These are phyloP conservation scores for Phytomonas francai DNA, from an alignment of 208 protist species.

Conservation along the genomic window DNA sequence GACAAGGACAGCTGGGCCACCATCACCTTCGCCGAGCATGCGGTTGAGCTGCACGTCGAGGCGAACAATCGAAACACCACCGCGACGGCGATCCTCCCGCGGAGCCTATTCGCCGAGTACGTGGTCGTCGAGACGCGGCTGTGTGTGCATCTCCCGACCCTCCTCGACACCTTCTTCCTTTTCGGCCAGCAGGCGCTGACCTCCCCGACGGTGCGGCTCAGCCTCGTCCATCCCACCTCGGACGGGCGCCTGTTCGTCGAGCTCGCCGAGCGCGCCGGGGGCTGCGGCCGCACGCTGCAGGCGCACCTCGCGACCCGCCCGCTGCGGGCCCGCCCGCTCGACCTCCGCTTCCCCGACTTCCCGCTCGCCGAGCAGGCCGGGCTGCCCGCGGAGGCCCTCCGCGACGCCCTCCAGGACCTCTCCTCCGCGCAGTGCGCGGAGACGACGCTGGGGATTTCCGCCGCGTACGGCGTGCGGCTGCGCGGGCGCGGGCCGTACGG, in stretches of 20 bases:
- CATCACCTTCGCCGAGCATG: constrained; percentile 46
- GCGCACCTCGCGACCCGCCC: constrained; percentile 55
- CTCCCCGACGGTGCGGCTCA: constrained; percentile 17
- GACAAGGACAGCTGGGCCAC: constrained; percentile 59
- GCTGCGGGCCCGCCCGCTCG: constrained; percentile 38
- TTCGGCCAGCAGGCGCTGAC: constrained; percentile 25
- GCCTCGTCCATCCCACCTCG: constrained; percentile 42
- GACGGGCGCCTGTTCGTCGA: constrained; percentile 65
- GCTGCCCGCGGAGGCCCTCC: constrained; percentile 44
- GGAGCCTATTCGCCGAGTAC: constrained; percentile 69
- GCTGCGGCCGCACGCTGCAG: constrained; percentile 31
- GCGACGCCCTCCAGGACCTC: constrained; percentile 56
- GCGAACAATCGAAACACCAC: constrained; percentile 62
- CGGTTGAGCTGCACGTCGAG: constrained; percentile 63
- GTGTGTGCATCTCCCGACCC: constrained; percentile 44
- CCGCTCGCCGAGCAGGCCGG: constrained; percentile 32
- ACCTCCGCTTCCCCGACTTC: constrained; percentile 56
- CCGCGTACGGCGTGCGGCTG: constrained; percentile 33
- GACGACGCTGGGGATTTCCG: constrained; percentile 26
- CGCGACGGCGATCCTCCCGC: constrained; percentile 62
- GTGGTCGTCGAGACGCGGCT: constrained; percentile 45
- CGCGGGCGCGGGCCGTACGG: constrained; percentile 53
- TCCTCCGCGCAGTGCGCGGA: constrained; percentile 47
- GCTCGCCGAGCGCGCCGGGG: constrained; percentile 17
- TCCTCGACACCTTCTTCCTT: constrained; percentile 67